A percentile compares a stretch with the other conserved stretches of the same genome.
Evolutionary conservation across 176 grass and related monocot genomes (phyloP).

Genomic region (Alopecurus myosuroides): DNA sequence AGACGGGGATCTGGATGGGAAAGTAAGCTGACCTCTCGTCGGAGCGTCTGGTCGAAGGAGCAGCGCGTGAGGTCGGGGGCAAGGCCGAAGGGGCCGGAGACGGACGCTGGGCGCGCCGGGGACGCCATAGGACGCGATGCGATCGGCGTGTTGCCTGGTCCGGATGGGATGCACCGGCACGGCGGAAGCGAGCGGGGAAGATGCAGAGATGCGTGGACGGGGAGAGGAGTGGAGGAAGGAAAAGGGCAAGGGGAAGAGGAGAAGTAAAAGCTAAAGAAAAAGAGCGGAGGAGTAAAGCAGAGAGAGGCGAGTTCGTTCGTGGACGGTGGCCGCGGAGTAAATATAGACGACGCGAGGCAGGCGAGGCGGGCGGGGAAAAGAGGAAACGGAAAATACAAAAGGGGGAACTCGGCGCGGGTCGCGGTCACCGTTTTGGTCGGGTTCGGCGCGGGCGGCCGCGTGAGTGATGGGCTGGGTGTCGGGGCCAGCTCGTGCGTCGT

Average conservation of each 20-base stretch:
- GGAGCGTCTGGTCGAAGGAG: conserved; percentile 48
- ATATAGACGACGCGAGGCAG: not conserved
- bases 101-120: conserved; percentile 40
- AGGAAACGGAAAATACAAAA: not conserved
- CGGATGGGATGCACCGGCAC: no score
- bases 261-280: conserved; percentile 32
- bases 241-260: not conserved
- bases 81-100: conserved; percentile 48
- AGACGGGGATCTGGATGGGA: not conserved
- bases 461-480: not conserved
- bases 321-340: conserved; percentile 17
- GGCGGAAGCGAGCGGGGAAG: no score
- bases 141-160: not conserved
- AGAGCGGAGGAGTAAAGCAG: not conserved
- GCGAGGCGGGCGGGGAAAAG: not conserved
- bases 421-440: not conserved
- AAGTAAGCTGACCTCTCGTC: conserved; percentile 15
- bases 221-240: conserved; percentile 23
- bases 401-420: not conserved
- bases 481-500: not conserved
- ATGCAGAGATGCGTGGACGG: not conserved
- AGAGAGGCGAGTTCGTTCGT: not conserved
- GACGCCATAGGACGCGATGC: conserved; percentile 25
- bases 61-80: conserved; percentile 39
- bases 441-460: not conserved